These are phyloP conservation scores for Oryza glumipatula DNA, from an alignment of 176 grass and related monocot genomes.

Conservation along the genomic window DNA sequence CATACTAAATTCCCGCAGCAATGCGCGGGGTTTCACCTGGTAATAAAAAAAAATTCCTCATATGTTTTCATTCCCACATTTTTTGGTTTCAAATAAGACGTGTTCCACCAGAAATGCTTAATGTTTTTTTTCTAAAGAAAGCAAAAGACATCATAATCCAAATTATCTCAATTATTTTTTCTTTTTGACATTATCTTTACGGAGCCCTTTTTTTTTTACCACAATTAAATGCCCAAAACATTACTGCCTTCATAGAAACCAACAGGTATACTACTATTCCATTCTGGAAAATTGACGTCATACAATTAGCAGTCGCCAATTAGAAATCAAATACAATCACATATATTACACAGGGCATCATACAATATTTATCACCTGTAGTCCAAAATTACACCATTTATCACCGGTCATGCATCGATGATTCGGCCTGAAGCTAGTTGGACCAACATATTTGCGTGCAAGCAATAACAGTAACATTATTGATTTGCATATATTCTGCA, in stretches of 20 bases:
- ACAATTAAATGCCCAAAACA: not conserved
- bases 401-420: not conserved
- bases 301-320: not conserved
- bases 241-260: not conserved
- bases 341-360: not conserved
- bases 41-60: too few species aligned
- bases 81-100: too few species aligned
- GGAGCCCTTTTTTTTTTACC: not conserved
- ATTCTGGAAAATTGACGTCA: not conserved
- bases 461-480: not conserved
- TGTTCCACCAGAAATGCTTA: too few species aligned
- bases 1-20: too few species aligned
- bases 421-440: not conserved
- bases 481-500: conserved; percentile 21
- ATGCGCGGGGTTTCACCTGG: too few species aligned
- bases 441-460: not conserved
- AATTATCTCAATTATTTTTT: not conserved
- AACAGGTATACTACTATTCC: not conserved
- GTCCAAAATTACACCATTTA: not conserved
- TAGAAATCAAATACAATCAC: not conserved
- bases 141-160: too few species aligned
- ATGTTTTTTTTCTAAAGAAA: too few species aligned
- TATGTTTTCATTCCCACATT: too few species aligned
- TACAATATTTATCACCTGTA: not conserved
- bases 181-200: not conserved